phyloP scores from a whole-genome alignment of 2,329 filamentous ascomycete genomes.

The Fusarium metavorans region DNA sequence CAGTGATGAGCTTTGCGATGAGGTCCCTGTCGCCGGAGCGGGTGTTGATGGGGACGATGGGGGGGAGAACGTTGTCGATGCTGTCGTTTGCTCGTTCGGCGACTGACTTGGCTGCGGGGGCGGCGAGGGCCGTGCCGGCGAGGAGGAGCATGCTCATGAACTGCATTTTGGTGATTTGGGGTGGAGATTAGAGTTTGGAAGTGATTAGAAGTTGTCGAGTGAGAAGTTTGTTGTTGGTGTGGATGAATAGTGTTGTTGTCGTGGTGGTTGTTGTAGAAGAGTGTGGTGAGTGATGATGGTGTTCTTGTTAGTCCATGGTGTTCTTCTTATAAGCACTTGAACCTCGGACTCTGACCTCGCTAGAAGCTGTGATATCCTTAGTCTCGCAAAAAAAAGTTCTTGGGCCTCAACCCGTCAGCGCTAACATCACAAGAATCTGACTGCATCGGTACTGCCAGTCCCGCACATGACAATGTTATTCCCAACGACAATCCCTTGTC shows the following conservation, averaged over 20 bases:
- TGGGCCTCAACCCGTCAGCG: not conserved
- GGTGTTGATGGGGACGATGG: conserved; percentile 46
- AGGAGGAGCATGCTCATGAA: conserved; percentile 8
- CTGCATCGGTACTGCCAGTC: not conserved
- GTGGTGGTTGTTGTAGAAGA: not conserved
- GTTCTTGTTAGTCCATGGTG: not conserved
- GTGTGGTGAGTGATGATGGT: not conserved
- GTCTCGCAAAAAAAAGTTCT: not conserved
- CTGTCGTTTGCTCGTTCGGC: not conserved
- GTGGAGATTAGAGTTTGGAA: not conserved
- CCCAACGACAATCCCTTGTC: not conserved
- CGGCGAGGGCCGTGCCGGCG: not conserved
- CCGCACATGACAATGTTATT: not conserved
- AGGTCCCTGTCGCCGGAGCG: conserved; percentile 43
- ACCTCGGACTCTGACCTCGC: not conserved
- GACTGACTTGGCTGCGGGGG: not conserved
- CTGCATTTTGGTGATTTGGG: not conserved
- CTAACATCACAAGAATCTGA: not conserved
- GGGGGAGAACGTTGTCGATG: conserved; percentile 33
- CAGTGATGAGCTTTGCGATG: conserved; percentile 46
- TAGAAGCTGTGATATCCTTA: not conserved
- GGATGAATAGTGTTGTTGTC: not conserved
- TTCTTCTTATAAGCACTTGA: not conserved
- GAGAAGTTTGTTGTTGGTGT: not conserved
- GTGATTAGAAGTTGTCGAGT: not conserved